Base-by-base conservation (phyloP, 208 protist genomes). In the Crithidia brevicula region DNA sequence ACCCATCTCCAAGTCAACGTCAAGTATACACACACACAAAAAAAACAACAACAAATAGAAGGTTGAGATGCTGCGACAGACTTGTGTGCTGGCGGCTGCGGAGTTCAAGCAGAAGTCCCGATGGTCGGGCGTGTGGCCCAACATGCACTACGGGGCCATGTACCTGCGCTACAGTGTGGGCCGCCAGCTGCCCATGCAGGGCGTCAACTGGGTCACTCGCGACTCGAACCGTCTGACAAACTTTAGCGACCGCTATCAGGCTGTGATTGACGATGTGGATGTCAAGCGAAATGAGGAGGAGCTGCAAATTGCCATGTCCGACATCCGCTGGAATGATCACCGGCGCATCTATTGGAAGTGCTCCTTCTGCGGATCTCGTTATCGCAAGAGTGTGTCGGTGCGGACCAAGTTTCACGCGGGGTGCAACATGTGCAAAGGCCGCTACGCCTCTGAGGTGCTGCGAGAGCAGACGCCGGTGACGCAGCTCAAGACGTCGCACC, bases 71-170 rank as follows among this genome's bases (percentile, higher is more conserved):
- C 57, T 78, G 27, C 73, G 67, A n/a, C 66, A 57, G 36, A 70
- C 78, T 25, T 52, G 64, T 46, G 53, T 82, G 50, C n/a, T 85
- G 36, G 51, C 60, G 25, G 91, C 91, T 50, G 87, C 88, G 66
- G 91, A 96, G 74, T 96, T 96, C 78, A 96, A 96, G 74, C 91
- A 96, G 76, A 96, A 96, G 70, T 94, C 88, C 8, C 81, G 88
- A n/a, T 93, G 86, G 86, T 87, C 84, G n/a, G 61, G 62, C 15
- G 88, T 93, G 59, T 96, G 88, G 88, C 91, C 91, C n/a, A 92
- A 93, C 73, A 93, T 94, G 88, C 86, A 79, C 53, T 96, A 96
- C 65, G 91, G 91, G 43, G 76, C 86, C 30, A 94, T 94, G 88
- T 96, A 85, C 51, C 86, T 96, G 16, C 82, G 72, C 65, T 96